A percentile compares a stretch with the other conserved stretches of the same genome.
Evolutionary conservation across 2,329 filamentous ascomycete genomes (phyloP).

Genomic region (Pyricularia pennisetigena): DNA sequence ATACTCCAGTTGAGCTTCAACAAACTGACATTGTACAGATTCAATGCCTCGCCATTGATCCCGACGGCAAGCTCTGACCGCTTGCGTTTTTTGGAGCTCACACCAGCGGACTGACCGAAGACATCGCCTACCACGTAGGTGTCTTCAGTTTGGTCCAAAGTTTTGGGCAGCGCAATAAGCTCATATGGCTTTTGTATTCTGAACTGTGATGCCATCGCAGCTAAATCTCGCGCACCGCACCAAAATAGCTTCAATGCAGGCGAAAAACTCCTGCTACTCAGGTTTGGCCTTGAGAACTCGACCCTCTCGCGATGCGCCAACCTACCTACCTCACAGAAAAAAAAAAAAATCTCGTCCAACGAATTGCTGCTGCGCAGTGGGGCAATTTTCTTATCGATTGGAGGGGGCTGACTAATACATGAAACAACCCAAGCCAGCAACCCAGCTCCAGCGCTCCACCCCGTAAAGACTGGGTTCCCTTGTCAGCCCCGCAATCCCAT

Average conservation of each 20-base stretch:
- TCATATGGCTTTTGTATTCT: conserved; percentile 56
- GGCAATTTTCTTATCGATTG: neutral
- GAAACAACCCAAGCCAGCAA: no score
- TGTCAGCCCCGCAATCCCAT: neutral
- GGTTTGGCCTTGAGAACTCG: neutral
- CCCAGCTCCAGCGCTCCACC: no score
- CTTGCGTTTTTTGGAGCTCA: conserved; percentile 48
- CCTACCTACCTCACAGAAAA: conserved; percentile 1
- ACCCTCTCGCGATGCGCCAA: neutral
- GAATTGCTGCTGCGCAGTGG: neutral
- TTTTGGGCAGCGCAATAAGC: conserved; percentile 47
- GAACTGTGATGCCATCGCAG: conserved; percentile 46
- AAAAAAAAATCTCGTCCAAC: conserved; percentile 3
- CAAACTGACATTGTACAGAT: conserved; percentile 51
- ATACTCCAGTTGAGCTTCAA: neutral
- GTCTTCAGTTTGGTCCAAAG: conserved; percentile 40
- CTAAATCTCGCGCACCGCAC: conserved; percentile 4
- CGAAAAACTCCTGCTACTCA: neutral
- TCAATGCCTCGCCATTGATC: conserved; percentile 53
- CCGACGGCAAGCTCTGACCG: conserved; percentile 54
- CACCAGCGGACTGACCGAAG: conserved; percentile 40
- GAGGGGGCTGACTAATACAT: neutral
- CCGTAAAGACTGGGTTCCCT: neutral
- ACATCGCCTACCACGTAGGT: conserved; percentile 51
- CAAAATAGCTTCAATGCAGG: neutral